Conservation (phyloP, 345 rosid genomes). For the Salix brachista region DNA sequence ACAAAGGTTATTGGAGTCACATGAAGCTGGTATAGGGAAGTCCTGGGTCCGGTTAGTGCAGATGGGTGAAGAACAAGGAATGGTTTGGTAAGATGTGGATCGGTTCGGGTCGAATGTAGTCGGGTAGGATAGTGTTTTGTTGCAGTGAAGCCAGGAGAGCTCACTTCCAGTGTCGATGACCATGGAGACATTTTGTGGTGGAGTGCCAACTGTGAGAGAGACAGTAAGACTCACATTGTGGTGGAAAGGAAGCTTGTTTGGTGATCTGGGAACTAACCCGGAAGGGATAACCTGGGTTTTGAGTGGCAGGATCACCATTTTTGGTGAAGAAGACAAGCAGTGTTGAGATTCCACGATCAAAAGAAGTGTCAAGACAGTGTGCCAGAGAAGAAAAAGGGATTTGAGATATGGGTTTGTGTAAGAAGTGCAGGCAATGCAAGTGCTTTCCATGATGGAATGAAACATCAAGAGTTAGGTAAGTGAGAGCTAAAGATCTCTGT, state of each 20-base stretch:
- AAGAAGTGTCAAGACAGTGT: not conserved
- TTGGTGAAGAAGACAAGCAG: constrained; percentile 19
- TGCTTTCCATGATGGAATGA: not conserved
- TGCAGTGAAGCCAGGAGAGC: constrained; percentile 90
- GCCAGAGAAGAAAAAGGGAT: not conserved
- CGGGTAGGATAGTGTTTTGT: constrained; percentile 37
- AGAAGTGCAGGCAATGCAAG: too few relatives aligned
- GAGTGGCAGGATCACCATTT: constrained; percentile 52
- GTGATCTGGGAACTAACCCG: constrained; percentile 39
- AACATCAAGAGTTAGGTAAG: not conserved
- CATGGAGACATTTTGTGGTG: constrained; percentile 85
- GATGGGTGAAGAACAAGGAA: constrained; percentile 64
- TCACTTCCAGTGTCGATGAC: constrained; percentile 92
- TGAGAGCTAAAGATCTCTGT: not conserved
- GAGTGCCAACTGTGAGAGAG: constrained; percentile 71
- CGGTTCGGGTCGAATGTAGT: constrained; percentile 51
- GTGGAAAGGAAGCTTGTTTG: constrained; percentile 71
- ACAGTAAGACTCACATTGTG: constrained; percentile 80
- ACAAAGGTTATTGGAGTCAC: constrained; percentile 68
- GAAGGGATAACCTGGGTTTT: constrained; percentile 43
- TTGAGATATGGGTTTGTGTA: not conserved
- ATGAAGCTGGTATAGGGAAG: constrained; percentile 75
- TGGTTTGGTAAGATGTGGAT: constrained; percentile 57
- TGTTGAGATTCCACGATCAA: not conserved
- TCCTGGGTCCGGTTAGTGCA: constrained; percentile 65